Conservation (phyloP, 352 stramenopile genomes). For the Phytophthora tubulina region DNA sequence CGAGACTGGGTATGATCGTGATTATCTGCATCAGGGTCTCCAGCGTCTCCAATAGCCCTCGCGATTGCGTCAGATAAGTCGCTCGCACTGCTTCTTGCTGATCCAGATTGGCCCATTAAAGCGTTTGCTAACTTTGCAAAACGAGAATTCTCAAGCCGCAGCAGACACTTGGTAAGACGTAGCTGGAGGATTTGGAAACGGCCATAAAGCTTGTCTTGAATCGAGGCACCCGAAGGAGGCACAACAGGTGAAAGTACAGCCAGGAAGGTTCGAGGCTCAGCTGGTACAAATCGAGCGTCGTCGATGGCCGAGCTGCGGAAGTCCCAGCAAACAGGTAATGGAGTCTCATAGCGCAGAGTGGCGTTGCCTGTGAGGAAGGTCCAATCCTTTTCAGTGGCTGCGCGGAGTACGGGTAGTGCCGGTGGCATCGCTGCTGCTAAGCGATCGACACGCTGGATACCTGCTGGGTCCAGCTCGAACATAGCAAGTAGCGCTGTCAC, state of each 20-base stretch:
- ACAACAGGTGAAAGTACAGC: slow-evolving; percentile 51
- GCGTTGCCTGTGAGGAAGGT: slow-evolving; percentile 57
- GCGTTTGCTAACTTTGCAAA: slow-evolving; percentile 48
- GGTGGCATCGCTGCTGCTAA: slow-evolving; percentile 61
- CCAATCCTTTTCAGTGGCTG: slow-evolving; percentile 57
- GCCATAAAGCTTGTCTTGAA: slow-evolving; percentile 83
- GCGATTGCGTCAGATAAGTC: slow-evolving; percentile 51
- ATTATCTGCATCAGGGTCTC: slow-evolving; percentile 9
- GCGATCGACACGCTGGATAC: slow-evolving; percentile 77
- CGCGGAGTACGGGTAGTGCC: slow-evolving; percentile 51
- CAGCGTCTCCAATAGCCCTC: slow-evolving; percentile 47
- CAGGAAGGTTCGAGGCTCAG: slow-evolving; percentile 71
- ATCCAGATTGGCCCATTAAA: slow-evolving; percentile 23
- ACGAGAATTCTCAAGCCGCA: slow-evolving; percentile 65
- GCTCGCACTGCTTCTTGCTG: slow-evolving; percentile 32
- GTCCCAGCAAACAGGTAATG: slow-evolving; percentile 72
- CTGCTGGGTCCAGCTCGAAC: slow-evolving; percentile 77
- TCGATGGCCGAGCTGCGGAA: slow-evolving; percentile 79
- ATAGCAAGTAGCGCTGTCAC: slow-evolving; percentile 78
- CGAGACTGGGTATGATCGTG: slow-evolving; percentile 15
- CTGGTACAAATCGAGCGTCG: slow-evolving; percentile 72
- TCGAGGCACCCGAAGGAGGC: slow-evolving; percentile 49
- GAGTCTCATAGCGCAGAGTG: slow-evolving; percentile 49
- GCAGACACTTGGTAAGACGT: slow-evolving; percentile 64
- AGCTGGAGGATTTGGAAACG: slow-evolving; percentile 75